Evolutionary conservation across 805 yeast genomes (phyloP).

Genomic region (Myxozyma monticola): DNA sequence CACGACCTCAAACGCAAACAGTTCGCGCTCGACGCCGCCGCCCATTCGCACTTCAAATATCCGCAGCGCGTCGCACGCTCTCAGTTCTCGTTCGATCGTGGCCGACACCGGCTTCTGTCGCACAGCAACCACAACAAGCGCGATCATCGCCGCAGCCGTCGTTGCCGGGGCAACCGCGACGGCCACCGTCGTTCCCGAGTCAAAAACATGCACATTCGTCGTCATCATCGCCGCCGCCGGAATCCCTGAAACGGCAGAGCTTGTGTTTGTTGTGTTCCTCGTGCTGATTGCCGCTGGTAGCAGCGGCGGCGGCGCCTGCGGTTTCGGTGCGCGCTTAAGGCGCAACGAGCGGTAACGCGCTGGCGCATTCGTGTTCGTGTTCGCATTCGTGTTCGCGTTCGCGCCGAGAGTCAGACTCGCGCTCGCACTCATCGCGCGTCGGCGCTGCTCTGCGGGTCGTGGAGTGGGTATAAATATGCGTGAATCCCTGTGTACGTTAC

Average conservation of each 20-base stretch:
- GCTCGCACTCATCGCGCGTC: too few species aligned
- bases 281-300: neutral
- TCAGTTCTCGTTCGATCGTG: too few species aligned
- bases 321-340: neutral
- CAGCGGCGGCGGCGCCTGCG: neutral
- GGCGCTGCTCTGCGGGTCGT: too few species aligned
- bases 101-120: conserved; percentile 10
- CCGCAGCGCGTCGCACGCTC: conserved; percentile 29
- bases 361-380: conserved; percentile 17
- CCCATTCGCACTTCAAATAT: conserved; percentile 21
- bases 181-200: conserved; percentile 2
- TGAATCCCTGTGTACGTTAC: too few species aligned
- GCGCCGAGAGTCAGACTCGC: too few species aligned
- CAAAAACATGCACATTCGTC: conserved; percentile 11
- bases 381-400: too few species aligned
- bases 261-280: neutral
- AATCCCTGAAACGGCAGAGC: too few species aligned
- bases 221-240: neutral
- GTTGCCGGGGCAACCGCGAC: conserved; percentile 5
- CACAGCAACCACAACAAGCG: neutral
- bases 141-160: conserved; percentile 16
- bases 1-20: conserved; percentile 17
- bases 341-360: conserved; percentile 24
- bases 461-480: too few species aligned
- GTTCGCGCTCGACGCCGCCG: conserved; percentile 7